Base-by-base conservation (phyloP, 192 early-diverging fungal species). In the Glomus cerebriforme region DNA sequence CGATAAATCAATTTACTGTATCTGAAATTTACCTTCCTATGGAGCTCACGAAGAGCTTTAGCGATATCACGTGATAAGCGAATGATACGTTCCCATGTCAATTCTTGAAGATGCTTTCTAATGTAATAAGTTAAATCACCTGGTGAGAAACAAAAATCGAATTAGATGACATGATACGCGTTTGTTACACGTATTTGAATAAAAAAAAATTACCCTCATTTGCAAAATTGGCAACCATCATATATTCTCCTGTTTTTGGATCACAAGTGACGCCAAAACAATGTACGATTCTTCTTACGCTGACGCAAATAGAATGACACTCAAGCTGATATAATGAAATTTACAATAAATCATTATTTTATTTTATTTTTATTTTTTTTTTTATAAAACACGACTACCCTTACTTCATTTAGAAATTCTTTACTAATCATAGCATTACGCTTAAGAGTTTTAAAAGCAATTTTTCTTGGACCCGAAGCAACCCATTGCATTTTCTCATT, bases 381-480 rank as follows among this genome's bases (percentile, higher is more conserved):
- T 34, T n/a, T 22, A 43, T 29, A 17, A 62, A 62, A 67, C 10
- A 31, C 3, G 7, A 32, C 4, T 67, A 32, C 8, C 5, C 67
- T 19, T 12, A 69, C 67, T n/a, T 69, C 67, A 22, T 69, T 29
- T 5, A 69, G 27, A 17, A 69, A 69, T 34, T 69, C 67, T 37
- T 24, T 31, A 67, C 39, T 69, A 9, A 69, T 37, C 35, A n/a
- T 43, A n/a, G 35, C 19, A 29, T 29, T 17, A 69, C 35, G 27
- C 22, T 69, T 69, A 31, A 69, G 34, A n/a, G 19, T 69, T 69
- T 69, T 69, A 10, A 69, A 37, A n/a, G 67, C 37, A 69, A 69
- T n/a, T 8, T 29, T 29, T 9, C 31, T 69, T 12, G 67, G 34
- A 31, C 67, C 67, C 39, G 31, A 69, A 2, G 31, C 67, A 39